Percentiles rank a stretch among this genome's conserved stretches.
phyloP scores from a whole-genome alignment of 139 green algal species.

The Zygnema cylindricum region DNA sequence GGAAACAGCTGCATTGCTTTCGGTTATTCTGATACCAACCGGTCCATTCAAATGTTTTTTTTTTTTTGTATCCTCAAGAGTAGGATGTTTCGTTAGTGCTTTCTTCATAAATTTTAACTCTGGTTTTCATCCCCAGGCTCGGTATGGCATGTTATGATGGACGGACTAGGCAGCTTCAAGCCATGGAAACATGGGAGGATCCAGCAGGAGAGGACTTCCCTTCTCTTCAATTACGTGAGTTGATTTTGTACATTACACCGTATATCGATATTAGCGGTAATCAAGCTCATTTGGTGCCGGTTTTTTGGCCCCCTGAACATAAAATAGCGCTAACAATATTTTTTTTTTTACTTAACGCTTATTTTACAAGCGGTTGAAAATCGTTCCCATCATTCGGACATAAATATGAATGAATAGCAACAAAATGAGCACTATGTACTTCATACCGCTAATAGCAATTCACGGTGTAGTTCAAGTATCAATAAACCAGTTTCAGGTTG shows the following conservation, averaged over 20 bases:
- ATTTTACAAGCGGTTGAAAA: too few relatives aligned
- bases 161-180: constrained; percentile 3
- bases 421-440: too few relatives aligned
- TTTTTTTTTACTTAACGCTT: too few relatives aligned
- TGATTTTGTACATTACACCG: neutral
- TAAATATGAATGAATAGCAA: too few relatives aligned
- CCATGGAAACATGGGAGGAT: constrained; percentile 11
- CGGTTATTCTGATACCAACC: neutral
- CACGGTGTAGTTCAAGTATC: neutral
- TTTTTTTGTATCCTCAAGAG: neutral
- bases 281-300: too few relatives aligned
- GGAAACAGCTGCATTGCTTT: neutral
- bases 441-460: neutral
- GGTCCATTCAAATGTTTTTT: neutral
- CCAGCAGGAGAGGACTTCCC: constrained; percentile 9
- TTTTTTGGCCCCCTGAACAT: too few relatives aligned
- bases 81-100: neutral
- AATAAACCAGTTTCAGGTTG: neutral
- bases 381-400: too few relatives aligned
- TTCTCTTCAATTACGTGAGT: neutral
- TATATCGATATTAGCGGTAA: neutral
- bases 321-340: too few relatives aligned
- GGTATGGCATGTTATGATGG: constrained; percentile 9
- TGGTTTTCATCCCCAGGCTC: neutral
- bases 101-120: neutral